Evolutionary conservation across 306 rosid genomes (phyloP), one percentile per base, ranked within the genome.

Genomic region (Cicer chorassanicum): DNA sequence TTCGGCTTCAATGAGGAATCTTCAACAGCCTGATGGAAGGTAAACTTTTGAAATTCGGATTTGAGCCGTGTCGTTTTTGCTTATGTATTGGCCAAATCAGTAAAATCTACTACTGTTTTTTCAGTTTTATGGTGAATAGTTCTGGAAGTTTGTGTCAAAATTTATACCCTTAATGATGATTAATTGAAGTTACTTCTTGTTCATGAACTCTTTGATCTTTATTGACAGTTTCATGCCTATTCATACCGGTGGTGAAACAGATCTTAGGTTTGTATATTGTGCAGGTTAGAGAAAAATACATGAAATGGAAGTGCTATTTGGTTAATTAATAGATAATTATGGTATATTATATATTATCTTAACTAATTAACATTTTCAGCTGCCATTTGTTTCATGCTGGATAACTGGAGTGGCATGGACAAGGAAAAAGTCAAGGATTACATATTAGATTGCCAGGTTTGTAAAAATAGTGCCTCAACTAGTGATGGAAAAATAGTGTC

Each of bases 11-110:
- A 87, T 94, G 96, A 83, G 88, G 80, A 94, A 82, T 60, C 99
- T 94, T 84, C 99, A 94, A 82, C 96, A 90, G 81, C 91, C 96
- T 19, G 99, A 92, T 90, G 99, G 98, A 76, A 90, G 97, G 99
- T 94, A 81, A 18, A 66, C 57, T 67, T 85, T 68, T 64, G 62
- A 66, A 77, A 45, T 81, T 61, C 34, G 39, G 63, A 68, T 62
- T 70, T 9, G 53, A 66, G 16, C 54, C 6, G 0, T 65, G 57
- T 49, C 34, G 19, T 14, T 62, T n/a, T 16, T 69, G 44, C 21
- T 21, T 59, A 6, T 11, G 15, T 54, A 68, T 18, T 77, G 21
- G 49, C 51, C 15, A 55, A 46, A 65, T 54, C 9, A 15, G 18
- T 57, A 6, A 50, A 42, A 11, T 81, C 16, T 43, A 34, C 39